These are phyloP conservation scores for Nitzschia sp. DNA, from an alignment of 108 stramenopile species.

Conservation along the genomic window DNA sequence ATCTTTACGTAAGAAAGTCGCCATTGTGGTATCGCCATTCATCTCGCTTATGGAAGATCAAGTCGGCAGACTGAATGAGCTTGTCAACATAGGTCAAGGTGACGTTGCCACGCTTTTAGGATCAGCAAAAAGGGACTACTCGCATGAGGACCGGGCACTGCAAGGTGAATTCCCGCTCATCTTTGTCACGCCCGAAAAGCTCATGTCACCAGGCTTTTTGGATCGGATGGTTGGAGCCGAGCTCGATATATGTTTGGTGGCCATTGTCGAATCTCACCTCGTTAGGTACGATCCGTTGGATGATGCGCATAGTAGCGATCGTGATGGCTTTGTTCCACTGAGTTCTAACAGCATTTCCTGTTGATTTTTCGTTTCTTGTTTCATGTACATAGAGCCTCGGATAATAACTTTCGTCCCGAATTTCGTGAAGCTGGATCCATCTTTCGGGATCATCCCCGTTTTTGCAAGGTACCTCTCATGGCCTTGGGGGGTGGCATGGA, in stretches of 20 bases:
- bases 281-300: conserved; percentile 49
- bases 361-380: no score
- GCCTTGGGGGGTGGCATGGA: conserved; percentile 94
- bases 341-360: no score
- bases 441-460: conserved; percentile 46
- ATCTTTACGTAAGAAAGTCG: conserved; percentile 43
- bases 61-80: conserved; percentile 73
- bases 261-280: conserved; percentile 95
- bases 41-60: conserved; percentile 96
- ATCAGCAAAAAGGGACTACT: conserved; percentile 58
- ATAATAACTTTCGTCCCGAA: conserved; percentile 89
- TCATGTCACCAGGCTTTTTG: conserved; percentile 48
- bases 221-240: conserved; percentile 40
- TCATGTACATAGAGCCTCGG: conserved; percentile 70
- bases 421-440: conserved; percentile 69
- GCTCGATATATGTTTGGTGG: conserved; percentile 66
- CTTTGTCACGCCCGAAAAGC: conserved; percentile 94
- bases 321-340: no score
- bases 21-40: conserved; percentile 70
- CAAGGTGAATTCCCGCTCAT: conserved; percentile 71
- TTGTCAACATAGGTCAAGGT: conserved; percentile 15
- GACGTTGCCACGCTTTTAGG: conserved; percentile 68
- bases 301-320: no score
- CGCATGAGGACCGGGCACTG: conserved; percentile 50
- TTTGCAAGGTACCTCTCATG: conserved; percentile 67